Conservation (phyloP, 2,329 filamentous ascomycete species). For the Alternaria arbusti region DNA sequence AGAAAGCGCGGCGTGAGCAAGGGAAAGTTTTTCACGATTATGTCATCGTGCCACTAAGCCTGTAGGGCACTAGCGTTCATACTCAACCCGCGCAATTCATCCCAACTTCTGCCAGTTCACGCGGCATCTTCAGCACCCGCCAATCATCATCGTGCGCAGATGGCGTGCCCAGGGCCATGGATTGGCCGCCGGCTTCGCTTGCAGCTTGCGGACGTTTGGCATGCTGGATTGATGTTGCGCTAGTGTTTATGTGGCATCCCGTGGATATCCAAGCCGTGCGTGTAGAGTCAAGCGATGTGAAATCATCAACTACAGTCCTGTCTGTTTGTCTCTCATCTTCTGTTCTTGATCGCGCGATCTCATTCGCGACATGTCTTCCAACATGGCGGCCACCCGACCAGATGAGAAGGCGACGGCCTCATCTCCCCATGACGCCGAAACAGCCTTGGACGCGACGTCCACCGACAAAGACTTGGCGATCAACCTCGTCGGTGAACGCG, state of each 20-base stretch:
- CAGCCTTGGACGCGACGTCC: constrained; percentile 24
- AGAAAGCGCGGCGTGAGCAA: not conserved
- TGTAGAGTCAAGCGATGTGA: constrained; percentile 16
- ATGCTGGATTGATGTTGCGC: constrained; percentile 12
- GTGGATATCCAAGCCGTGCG: constrained; percentile 14
- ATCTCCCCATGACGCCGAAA: constrained; percentile 19
- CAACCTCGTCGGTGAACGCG: constrained; percentile 65
- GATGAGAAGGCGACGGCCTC: constrained; percentile 22
- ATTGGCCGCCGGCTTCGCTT: not conserved
- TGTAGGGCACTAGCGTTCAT: not conserved
- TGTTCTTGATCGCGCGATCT: not conserved
- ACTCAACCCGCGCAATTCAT: not conserved
- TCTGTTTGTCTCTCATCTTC: not conserved
- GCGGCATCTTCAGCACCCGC: constrained; percentile 1
- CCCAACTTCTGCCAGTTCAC: constrained; percentile 5
- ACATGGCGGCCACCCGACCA: not conserved
- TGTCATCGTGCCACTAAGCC: not conserved
- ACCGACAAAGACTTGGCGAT: constrained; percentile 63
- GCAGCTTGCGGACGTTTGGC: constrained; percentile 1
- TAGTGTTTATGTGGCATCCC: constrained; percentile 24
- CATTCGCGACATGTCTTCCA: not conserved
- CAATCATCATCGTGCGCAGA: not conserved
- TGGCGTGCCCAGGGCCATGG: not conserved
- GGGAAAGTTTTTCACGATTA: constrained; percentile 13
- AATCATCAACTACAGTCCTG: not conserved